These are phyloP conservation scores for Gossypium australe DNA, from an alignment of 345 rosid genomes.

Conservation along the genomic window DNA sequence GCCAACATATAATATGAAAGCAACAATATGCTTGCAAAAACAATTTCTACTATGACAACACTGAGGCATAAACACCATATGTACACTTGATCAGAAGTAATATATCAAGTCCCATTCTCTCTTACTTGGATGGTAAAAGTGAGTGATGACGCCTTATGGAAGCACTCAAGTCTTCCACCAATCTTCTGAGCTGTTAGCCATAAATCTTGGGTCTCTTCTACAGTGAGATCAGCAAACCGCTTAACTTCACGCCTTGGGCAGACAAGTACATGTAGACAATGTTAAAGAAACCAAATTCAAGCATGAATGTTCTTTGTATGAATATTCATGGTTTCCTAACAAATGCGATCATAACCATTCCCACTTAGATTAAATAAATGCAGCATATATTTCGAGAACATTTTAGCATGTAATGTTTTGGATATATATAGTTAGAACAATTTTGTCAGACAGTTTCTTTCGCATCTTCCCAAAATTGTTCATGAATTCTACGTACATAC, in stretches of 20 bases:
- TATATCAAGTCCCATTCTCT: background rate
- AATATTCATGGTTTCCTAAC: background rate
- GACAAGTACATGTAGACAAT: conserved; percentile 73
- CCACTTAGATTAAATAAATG: background rate
- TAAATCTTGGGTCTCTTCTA: conserved; percentile 68
- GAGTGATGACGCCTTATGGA: conserved; percentile 74
- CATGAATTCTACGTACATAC: background rate
- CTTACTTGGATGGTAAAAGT: conserved; percentile 77
- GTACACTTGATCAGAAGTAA: background rate
- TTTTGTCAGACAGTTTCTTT: background rate
- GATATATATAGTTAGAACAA: background rate
- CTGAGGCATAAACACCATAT: background rate
- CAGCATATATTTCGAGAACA: background rate
- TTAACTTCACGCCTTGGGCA: conserved; percentile 81
- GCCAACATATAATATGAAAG: background rate
- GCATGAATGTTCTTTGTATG: background rate
- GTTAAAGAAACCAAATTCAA: conserved; percentile 46
- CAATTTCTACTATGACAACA: background rate
- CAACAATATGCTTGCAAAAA: background rate
- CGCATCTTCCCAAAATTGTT: background rate
- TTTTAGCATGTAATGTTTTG: background rate
- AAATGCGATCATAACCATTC: background rate
- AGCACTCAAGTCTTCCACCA: conserved; percentile 63
- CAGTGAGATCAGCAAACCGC: conserved; percentile 82
- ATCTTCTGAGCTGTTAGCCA: conserved; percentile 80